phyloP scores from a whole-genome alignment of 2,329 filamentous ascomycete genomes.

The Corinectria fuckeliana region DNA sequence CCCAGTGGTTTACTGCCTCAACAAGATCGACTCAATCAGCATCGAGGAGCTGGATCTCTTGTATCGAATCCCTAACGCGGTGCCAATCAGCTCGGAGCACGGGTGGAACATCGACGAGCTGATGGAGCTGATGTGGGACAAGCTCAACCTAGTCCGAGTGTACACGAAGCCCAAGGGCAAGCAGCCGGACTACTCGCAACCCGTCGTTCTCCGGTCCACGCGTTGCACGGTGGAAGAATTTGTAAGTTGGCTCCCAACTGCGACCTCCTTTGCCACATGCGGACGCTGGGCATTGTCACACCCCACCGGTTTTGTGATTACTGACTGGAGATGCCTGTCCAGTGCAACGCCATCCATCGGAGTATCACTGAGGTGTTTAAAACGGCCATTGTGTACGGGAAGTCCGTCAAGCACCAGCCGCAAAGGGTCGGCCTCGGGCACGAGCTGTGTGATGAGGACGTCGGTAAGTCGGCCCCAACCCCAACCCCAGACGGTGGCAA shows the following conservation, averaged over 20 bases:
- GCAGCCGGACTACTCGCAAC: slow-evolving; percentile 88
- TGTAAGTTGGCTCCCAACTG: slow-evolving; percentile 62
- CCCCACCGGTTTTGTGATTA: slow-evolving; percentile 23
- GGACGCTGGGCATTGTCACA: slow-evolving; percentile 17
- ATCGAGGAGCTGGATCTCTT: slow-evolving; percentile 97
- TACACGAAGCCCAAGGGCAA: slow-evolving; percentile 99
- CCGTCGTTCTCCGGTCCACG: slow-evolving; percentile 84
- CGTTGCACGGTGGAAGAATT: slow-evolving; percentile 96
- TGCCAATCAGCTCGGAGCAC: slow-evolving; percentile 95
- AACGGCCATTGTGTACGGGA: slow-evolving; percentile 93
- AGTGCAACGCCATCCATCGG: slow-evolving; percentile 98
- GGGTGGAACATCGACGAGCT: slow-evolving; percentile 99
- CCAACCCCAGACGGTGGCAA: slow-evolving; percentile 20
- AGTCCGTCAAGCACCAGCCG: slow-evolving; percentile 98
- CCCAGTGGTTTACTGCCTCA: slow-evolving; percentile 97
- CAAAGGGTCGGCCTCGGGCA: slow-evolving; percentile 92
- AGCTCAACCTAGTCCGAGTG: slow-evolving; percentile 86
- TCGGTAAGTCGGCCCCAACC: slow-evolving; percentile 68
- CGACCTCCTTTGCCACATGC: slow-evolving; percentile 8
- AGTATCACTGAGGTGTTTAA: slow-evolving; percentile 97
- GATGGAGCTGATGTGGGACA: slow-evolving; percentile 98
- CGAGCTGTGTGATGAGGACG: slow-evolving; percentile 95
- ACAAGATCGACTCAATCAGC: slow-evolving; percentile 98
- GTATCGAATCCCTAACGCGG: slow-evolving; percentile 95
- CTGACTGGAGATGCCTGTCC: slow-evolving; percentile 47